Base-by-base conservation (phyloP, 2,329 filamentous ascomycete genomes). In the Fusarium keratoplasticum region DNA sequence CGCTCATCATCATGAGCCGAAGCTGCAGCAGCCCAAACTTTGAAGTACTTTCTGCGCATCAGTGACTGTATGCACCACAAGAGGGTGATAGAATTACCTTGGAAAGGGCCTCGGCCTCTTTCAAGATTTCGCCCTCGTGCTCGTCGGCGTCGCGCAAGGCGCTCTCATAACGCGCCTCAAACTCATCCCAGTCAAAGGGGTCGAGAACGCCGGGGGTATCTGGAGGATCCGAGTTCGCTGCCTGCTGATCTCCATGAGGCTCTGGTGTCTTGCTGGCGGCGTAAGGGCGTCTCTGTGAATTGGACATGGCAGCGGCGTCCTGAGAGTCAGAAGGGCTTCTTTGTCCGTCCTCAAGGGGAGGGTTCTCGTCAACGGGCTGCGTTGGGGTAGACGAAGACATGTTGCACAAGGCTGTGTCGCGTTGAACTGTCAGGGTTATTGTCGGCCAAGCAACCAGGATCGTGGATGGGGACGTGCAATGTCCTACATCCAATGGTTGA, bases 151-250 rank as follows among this genome's bases (percentile, higher is more conserved):
- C 86, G 16, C 86, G 83, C 76, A 97, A 89, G 20, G 90, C 90
- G 61, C 88, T 84, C 68, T 92, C 87, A 76, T 95, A 97, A 47
- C 90, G 89, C 2, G 85, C 80, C 81, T 95, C 88, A 35, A 98
- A 91, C n/a, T 92, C 88, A 4, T 91, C 86, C 95, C 95, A 98
- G 82, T 95, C 90, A 78, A 94, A 95, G 0, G 78, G 83, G 63
- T 84, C 82, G 69, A 94, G 83, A 61, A 84, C 82, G 20, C 87
- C 87, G 0, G 88, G 87, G 2, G 89, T 88, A 76, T 84, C 84
- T n/a, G 87, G 86, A 13, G 86, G 83, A 55, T 78, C 76, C 61
- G 73, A 72, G 61, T 80, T 81, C 62, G 78, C 76, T 47, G 77
- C 75, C 62, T 82, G 80, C 64, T 80, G 73, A 35, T 80, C 79